phyloP scores from a whole-genome alignment of 163 green algal genomes.

The Scenedesmus sp. region DNA sequence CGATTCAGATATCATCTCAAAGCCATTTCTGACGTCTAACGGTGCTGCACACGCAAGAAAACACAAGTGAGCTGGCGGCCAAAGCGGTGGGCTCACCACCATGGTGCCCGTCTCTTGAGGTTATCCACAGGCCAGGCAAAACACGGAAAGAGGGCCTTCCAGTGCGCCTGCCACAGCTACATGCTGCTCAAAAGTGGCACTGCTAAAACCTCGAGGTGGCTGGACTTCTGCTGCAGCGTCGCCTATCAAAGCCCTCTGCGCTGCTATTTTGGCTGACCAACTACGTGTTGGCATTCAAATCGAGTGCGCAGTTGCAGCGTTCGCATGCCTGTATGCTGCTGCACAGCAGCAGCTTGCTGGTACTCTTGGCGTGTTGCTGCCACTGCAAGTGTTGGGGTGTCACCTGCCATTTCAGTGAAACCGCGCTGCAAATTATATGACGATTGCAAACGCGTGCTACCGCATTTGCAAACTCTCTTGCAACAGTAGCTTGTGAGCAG shows the following conservation, averaged over 20 bases:
- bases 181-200: not conserved
- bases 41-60: not conserved
- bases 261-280: too few species aligned
- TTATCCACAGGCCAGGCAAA: constrained; percentile 12
- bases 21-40: not conserved
- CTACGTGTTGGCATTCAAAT: too few species aligned
- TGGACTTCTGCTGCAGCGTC: not conserved
- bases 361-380: too few species aligned
- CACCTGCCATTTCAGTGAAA: too few species aligned
- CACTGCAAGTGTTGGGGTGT: too few species aligned
- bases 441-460: too few species aligned
- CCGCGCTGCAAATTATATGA: too few species aligned
- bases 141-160: not conserved
- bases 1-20: not conserved
- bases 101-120: not conserved
- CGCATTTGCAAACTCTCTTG: too few species aligned
- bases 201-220: constrained; percentile 11
- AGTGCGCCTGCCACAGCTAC: not conserved
- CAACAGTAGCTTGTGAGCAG: too few species aligned
- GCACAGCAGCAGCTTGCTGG: too few species aligned
- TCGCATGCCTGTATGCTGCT: too few species aligned
- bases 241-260: not conserved
- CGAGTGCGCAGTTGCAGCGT: too few species aligned
- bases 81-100: constrained; percentile 15
- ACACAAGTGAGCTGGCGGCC: constrained; percentile 11